Conservation (phyloP, 768 basidiomycete species). For the Trametes cingulata region DNA sequence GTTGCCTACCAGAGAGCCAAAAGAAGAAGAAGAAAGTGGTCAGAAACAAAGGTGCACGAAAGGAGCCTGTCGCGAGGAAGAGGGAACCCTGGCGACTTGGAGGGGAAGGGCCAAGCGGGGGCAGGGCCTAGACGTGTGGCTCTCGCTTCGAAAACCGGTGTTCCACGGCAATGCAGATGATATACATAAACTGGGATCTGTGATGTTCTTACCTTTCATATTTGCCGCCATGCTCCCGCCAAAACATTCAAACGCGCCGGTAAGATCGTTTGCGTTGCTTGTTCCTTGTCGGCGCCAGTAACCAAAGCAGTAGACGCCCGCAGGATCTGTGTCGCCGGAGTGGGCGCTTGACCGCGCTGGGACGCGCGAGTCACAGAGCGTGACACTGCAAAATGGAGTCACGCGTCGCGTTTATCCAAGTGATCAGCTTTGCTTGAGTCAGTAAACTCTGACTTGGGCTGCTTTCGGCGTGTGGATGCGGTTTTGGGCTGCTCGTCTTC, state of each 20-base stretch:
- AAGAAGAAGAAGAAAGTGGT: not conserved
- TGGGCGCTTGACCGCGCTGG: no score
- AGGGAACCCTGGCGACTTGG: not conserved
- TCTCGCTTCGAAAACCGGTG: constrained; percentile 7
- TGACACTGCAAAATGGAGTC: constrained; percentile 5
- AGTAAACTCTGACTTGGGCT: not conserved
- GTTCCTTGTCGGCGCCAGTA: no score
- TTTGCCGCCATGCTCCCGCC: not conserved
- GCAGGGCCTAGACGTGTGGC: not conserved
- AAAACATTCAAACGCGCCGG: not conserved
- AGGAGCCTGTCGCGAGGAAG: not conserved
- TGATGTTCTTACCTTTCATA: constrained; percentile 6
- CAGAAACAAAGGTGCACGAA: constrained; percentile 1
- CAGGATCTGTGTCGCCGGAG: not conserved
- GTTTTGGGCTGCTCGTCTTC: constrained; percentile 12
- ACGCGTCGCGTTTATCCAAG: constrained; percentile 25
- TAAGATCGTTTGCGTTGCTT: not conserved
- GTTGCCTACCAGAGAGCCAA: not conserved
- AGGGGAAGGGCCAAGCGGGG: not conserved
- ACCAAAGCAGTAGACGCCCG: not conserved
- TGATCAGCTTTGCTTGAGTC: constrained; percentile 17
- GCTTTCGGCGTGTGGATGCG: constrained; percentile 12
- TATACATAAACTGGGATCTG: not conserved
- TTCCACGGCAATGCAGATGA: not conserved
- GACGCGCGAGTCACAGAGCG: constrained; percentile 1